A percentile compares a stretch with the other conserved stretches of the same genome.
Conservation (phyloP, 2,329 filamentous ascomycete genomes). For the Gnomoniopsis sp. region DNA sequence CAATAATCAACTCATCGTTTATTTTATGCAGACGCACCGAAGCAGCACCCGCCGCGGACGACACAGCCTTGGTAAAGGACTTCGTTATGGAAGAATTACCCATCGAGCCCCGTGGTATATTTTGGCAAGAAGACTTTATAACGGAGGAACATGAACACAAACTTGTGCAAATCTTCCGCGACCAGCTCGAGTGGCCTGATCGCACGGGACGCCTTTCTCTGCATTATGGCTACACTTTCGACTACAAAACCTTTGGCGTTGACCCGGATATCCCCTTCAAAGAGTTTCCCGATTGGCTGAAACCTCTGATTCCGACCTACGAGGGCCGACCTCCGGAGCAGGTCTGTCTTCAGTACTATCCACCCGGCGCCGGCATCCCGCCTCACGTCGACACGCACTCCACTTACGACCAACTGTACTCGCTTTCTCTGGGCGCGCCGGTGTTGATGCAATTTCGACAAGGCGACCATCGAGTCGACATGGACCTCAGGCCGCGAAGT, state of each 20-base stretch:
- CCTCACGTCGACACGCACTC: conserved; percentile 59
- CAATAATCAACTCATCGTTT: too few species aligned
- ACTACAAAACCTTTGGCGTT: conserved; percentile 56
- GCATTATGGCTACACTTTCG: conserved; percentile 56
- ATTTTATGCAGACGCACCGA: too few species aligned
- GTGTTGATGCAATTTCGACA: conserved; percentile 43
- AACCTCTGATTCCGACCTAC: conserved; percentile 41
- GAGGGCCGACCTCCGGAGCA: conserved; percentile 49
- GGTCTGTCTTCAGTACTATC: conserved; percentile 59
- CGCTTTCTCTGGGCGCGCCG: conserved; percentile 39
- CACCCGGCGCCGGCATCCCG: conserved; percentile 57
- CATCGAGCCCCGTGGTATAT: conserved; percentile 34
- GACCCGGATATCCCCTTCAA: conserved; percentile 47
- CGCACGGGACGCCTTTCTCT: conserved; percentile 45
- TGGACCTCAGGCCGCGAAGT: conserved; percentile 46
- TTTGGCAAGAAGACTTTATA: conserved; percentile 46
- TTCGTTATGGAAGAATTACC: conserved; percentile 23
- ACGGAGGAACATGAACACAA: conserved; percentile 39
- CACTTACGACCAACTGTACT: conserved; percentile 43
- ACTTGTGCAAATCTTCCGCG: conserved; percentile 41
- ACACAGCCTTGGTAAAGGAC: neutral
- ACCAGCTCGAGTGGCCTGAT: conserved; percentile 44
- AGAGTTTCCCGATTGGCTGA: conserved; percentile 49
- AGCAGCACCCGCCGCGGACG: too few species aligned
- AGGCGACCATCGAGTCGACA: conserved; percentile 31